Evolutionary conservation across 768 basidiomycete species (phyloP).

Genomic region (Leccinum subgranulosum): DNA sequence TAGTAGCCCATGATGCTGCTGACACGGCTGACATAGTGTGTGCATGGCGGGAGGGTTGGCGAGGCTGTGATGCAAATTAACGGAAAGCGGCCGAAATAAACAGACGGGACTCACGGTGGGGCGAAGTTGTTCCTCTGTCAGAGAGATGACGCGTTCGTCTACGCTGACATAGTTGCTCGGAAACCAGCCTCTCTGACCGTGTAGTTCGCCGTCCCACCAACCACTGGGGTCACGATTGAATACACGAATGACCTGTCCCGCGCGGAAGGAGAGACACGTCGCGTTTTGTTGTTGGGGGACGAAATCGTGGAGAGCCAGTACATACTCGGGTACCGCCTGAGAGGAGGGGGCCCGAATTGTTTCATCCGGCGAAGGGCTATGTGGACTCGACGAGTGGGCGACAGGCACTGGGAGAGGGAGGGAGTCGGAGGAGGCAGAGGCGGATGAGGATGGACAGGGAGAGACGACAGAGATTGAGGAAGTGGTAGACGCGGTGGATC

Average conservation of each 20-base stretch:
- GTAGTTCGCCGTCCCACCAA: constrained; percentile 98
- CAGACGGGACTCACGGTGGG: constrained; percentile 37
- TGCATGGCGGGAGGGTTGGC: constrained; percentile 42
- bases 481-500: constrained; percentile 54
- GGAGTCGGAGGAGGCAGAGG: constrained; percentile 49
- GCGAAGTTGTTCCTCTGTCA: constrained; percentile 56
- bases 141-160: constrained; percentile 47
- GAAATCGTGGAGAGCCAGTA: constrained; percentile 93
- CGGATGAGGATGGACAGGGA: constrained; percentile 48
- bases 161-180: constrained; percentile 92
- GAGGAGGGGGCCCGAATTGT: constrained; percentile 39
- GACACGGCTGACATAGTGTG: constrained; percentile 53
- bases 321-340: constrained; percentile 55
- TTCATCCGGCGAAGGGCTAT: constrained; percentile 45
- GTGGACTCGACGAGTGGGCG: constrained; percentile 40
- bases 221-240: constrained; percentile 82
- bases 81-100: neutral
- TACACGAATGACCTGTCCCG: constrained; percentile 91
- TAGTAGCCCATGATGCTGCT: constrained; percentile 51
- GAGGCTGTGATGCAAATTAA: constrained; percentile 20
- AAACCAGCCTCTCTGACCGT: constrained; percentile 92
- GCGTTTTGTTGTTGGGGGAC: constrained; percentile 63
- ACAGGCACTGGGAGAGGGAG: constrained; percentile 37
- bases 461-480: constrained; percentile 57
- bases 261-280: constrained; percentile 84